Conservation (phyloP, 371 early-diverging fungal genomes). For the Rhizomucor pusillus region DNA sequence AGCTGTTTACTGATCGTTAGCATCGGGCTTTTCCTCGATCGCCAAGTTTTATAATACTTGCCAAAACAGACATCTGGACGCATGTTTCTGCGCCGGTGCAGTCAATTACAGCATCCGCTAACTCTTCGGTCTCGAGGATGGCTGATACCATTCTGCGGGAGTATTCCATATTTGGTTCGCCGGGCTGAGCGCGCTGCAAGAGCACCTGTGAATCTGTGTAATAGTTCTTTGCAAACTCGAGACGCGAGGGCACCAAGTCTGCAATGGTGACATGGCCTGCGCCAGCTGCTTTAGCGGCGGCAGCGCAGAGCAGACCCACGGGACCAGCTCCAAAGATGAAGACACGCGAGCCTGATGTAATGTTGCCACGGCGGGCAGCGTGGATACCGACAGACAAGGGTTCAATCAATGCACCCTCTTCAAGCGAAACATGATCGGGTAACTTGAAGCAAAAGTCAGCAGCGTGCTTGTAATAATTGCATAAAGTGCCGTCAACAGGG, state of each 20-base stretch:
- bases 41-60: conserved; percentile 2
- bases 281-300: conserved; percentile 53
- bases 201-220: conserved; percentile 39
- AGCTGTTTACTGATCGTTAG: conserved; percentile 15
- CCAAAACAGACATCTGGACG: conserved; percentile 46
- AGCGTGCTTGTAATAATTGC: conserved; percentile 48
- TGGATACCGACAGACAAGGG: conserved; percentile 49
- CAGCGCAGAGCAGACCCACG: conserved; percentile 51
- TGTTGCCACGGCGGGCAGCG: conserved; percentile 57
- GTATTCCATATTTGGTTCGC: conserved; percentile 44
- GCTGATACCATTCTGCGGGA: conserved; percentile 27
- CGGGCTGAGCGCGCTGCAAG: conserved; percentile 24
- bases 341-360: conserved; percentile 65
- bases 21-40: neutral
- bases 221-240: conserved; percentile 51
- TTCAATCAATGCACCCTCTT: conserved; percentile 52
- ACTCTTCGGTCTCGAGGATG: conserved; percentile 24
- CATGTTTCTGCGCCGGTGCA: conserved; percentile 54
- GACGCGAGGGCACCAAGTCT: conserved; percentile 29
- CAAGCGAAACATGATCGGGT: conserved; percentile 54
- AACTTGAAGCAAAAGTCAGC: conserved; percentile 56
- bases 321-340: conserved; percentile 63
- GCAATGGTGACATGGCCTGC: conserved; percentile 48
- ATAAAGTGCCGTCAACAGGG: conserved; percentile 51
- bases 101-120: conserved; percentile 47